phyloP scores from a whole-genome alignment of 192 early-diverging fungal species.

The Phlyctochytrium arcticum region DNA sequence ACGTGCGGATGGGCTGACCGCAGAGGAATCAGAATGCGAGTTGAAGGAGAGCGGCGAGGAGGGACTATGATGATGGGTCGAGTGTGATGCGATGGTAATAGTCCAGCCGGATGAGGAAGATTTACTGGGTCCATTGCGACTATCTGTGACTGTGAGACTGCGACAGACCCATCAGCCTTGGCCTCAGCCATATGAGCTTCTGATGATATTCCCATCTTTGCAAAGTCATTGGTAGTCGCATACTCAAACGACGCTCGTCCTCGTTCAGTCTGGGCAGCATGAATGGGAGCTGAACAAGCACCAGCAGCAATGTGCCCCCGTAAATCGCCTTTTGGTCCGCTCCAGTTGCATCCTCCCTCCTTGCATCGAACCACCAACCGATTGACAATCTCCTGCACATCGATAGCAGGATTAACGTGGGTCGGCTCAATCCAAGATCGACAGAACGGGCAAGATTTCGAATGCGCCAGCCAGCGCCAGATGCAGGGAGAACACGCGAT shows the following conservation, averaged over 20 bases:
- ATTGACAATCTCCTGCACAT: constrained; percentile 16
- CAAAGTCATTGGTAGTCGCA: not conserved
- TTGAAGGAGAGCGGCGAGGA: not conserved
- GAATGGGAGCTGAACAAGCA: not conserved
- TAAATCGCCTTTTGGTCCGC: not conserved
- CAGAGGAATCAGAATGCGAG: constrained; percentile 13
- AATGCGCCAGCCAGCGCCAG: constrained; percentile 22
- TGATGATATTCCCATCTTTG: not conserved
- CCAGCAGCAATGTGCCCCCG: not conserved
- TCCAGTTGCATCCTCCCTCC: constrained; percentile 14
- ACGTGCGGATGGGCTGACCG: constrained; percentile 20
- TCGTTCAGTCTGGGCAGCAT: not conserved
- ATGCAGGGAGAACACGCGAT: constrained; percentile 23
- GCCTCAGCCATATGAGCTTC: not conserved
- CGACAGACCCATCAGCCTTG: not conserved
- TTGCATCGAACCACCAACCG: constrained; percentile 14
- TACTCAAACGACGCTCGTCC: not conserved
- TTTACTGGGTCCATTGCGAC: not conserved
- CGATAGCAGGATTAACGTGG: constrained; percentile 3
- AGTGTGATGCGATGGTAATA: not conserved
- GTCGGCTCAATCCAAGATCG: constrained; percentile 6
- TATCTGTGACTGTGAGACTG: not conserved
- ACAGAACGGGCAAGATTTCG: constrained; percentile 18
- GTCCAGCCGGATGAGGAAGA: not conserved
- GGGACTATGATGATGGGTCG: not conserved